Evolutionary conservation across 768 basidiomycete species (phyloP).

Genomic region (Jaapia argillacea): DNA sequence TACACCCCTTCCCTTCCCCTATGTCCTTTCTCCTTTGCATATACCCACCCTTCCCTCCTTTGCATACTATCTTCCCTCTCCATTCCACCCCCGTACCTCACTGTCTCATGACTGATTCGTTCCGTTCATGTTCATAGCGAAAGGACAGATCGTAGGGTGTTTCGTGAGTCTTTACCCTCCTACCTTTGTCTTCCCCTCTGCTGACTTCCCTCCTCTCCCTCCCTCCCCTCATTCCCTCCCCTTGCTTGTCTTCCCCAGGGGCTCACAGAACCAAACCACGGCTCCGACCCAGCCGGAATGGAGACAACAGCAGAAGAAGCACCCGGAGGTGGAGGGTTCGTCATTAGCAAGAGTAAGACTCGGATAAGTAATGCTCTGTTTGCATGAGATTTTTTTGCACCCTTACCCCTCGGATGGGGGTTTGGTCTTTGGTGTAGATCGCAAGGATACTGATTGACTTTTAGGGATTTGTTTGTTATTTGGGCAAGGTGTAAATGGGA

Average conservation of each 20-base stretch:
- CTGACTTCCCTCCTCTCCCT: no score
- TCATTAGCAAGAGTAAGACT: conserved; percentile 88
- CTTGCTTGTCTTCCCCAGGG: conserved; percentile 40
- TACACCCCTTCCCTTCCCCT: no score
- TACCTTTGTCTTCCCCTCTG: no score
- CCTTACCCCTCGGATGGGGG: no score
- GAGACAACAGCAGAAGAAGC: conserved; percentile 82
- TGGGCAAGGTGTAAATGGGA: conserved; percentile 98
- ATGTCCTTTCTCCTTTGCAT: no score
- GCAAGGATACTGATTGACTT: no score
- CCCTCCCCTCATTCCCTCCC: not conserved
- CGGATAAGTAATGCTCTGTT: conserved; percentile 96
- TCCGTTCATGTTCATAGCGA: no score
- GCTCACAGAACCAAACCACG: conserved; percentile 93
- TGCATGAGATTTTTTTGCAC: conserved; percentile 67
- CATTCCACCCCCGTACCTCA: no score
- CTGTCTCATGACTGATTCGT: no score
- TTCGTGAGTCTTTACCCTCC: conserved; percentile 75
- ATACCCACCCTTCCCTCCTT: no score
- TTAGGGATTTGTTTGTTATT: conserved; percentile 79
- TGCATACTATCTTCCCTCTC: no score
- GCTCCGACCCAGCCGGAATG: conserved; percentile 97
- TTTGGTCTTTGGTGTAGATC: no score
- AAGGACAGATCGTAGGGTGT: conserved; percentile 82
- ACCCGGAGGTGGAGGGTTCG: conserved; percentile 78